A percentile compares a stretch with the other conserved stretches of the same genome.
These are phyloP conservation scores for Codiaeum variegatum DNA, from an alignment of 441 rosid genomes.

Conservation along the genomic window DNA sequence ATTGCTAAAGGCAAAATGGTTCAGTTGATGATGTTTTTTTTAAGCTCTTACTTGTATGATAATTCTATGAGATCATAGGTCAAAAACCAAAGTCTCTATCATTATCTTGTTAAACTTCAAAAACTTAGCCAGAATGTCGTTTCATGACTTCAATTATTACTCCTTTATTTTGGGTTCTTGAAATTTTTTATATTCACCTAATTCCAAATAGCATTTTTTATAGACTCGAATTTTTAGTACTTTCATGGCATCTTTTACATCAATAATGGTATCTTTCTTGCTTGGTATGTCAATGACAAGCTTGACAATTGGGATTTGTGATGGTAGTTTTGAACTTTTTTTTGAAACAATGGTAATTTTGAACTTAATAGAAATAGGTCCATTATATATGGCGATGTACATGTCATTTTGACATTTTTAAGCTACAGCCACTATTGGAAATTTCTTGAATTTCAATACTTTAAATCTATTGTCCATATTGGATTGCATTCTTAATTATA, in stretches of 20 bases:
- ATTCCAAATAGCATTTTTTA: not conserved
- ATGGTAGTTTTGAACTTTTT: not conserved
- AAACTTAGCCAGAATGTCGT: not conserved
- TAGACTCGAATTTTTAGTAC: not conserved
- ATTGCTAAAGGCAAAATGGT: not conserved
- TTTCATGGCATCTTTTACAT: not conserved
- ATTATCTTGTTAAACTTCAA: not conserved
- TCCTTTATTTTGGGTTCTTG: not conserved
- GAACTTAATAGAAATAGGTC: not conserved
- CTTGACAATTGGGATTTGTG: no score
- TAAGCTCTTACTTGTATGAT: not conserved
- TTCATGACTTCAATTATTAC: not conserved
- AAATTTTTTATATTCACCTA: not conserved
- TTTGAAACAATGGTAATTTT: no score
- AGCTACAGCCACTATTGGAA: not conserved
- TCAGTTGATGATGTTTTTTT: not conserved
- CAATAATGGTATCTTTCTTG: not conserved
- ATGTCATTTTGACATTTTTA: not conserved
- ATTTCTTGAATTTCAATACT: not conserved
- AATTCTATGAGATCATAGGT: not conserved
- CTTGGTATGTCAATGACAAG: no score
- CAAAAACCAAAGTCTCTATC: slow-evolving; percentile 1
- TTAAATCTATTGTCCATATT: not conserved
- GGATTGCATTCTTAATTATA: no score
- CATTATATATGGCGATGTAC: not conserved